These are phyloP conservation scores for Ophiosphaerella herpotricha DNA, from an alignment of 2,329 filamentous ascomycete species.

Conservation along the genomic window DNA sequence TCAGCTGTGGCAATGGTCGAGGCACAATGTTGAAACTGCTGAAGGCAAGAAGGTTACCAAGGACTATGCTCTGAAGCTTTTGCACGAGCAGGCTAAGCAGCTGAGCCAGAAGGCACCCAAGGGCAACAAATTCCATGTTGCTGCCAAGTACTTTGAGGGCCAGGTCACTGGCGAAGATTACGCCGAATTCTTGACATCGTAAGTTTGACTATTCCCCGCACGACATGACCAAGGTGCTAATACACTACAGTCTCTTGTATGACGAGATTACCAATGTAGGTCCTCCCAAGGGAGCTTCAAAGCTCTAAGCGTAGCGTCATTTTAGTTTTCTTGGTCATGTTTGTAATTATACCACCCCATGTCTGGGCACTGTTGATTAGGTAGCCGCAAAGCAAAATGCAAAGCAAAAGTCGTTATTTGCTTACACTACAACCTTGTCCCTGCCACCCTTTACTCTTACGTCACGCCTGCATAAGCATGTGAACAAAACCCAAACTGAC, in stretches of 20 bases:
- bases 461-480: constrained; percentile 2
- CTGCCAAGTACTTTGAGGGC: constrained; percentile 86
- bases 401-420: constrained; percentile 4
- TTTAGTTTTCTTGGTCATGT: background rate
- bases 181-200: constrained; percentile 91
- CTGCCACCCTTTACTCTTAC: too few relatives aligned
- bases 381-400: constrained; percentile 4
- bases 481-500: constrained; percentile 15
- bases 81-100: constrained; percentile 82
- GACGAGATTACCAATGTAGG: constrained; percentile 83
- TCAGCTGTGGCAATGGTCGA: constrained; percentile 96
- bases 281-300: constrained; percentile 59
- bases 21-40: constrained; percentile 72
- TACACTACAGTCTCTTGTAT: constrained; percentile 70
- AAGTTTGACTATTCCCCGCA: constrained; percentile 47
- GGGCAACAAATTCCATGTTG: constrained; percentile 90
- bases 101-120: constrained; percentile 75
- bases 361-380: constrained; percentile 1
- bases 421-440: background rate
- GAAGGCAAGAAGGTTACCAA: constrained; percentile 95
- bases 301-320: constrained; percentile 42
- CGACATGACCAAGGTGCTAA: constrained; percentile 15
- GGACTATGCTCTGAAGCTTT: constrained; percentile 81
- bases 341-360: constrained; percentile 17
- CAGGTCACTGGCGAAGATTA: constrained; percentile 98